Conservation (phyloP, 2,329 filamentous ascomycete genomes). For the Arachnopeziza araneosa region DNA sequence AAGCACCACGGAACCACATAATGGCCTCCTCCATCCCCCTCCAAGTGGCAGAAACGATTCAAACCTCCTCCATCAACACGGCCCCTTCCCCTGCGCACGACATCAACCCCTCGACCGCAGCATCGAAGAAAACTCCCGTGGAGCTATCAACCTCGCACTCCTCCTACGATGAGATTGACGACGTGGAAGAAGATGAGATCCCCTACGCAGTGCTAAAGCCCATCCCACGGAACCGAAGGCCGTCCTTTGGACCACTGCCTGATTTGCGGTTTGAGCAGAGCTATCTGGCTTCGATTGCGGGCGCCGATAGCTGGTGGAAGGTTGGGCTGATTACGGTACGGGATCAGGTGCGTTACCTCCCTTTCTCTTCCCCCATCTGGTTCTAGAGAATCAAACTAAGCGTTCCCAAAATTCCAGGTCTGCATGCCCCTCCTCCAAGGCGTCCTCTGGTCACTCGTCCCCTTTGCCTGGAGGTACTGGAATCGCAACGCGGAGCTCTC, state of each 20-base stretch:
- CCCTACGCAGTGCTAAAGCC: background rate
- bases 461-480: slow-evolving; percentile 87
- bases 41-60: slow-evolving; percentile 72
- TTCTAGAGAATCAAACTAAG: background rate
- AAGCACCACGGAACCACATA: slow-evolving; percentile 3
- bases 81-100: slow-evolving; percentile 69
- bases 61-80: slow-evolving; percentile 71
- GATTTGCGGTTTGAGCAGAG: slow-evolving; percentile 97
- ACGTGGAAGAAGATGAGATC: background rate
- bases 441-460: slow-evolving; percentile 76
- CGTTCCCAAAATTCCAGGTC: slow-evolving; percentile 46
- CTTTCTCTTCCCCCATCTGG: background rate
- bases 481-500: slow-evolving; percentile 73
- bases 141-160: slow-evolving; percentile 33
- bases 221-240: background rate
- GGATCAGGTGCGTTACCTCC: slow-evolving; percentile 63
- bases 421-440: slow-evolving; percentile 85
- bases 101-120: slow-evolving; percentile 72
- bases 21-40: slow-evolving; percentile 41
- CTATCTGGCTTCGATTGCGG: slow-evolving; percentile 83
- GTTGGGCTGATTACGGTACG: slow-evolving; percentile 78
- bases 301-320: slow-evolving; percentile 72
- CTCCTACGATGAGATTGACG: slow-evolving; percentile 32
- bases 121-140: slow-evolving; percentile 60
- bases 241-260: slow-evolving; percentile 57